Evolutionary conservation across 805 yeast genomes (phyloP), one percentile per base, ranked within the genome.

Genomic region (baker's yeast (Saccharomyces cerevisiae)): DNA sequence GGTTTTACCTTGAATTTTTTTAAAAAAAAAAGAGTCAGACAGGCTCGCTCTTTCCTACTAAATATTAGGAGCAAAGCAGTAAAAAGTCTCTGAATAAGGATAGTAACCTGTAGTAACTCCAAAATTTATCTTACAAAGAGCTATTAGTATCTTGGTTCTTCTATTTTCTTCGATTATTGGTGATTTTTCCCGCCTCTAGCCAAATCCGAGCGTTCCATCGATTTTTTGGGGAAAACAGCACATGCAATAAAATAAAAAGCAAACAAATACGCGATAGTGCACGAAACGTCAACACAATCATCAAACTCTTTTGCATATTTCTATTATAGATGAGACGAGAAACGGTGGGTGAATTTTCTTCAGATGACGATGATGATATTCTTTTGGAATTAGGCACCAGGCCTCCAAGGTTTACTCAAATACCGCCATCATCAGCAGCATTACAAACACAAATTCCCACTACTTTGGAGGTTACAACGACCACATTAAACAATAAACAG

Each of bases 371-470:
- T 28, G 82, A 77, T 48, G 77, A 71, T 59, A 68, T 73, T 43
- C 64, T 83, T 29, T 65, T 79, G 47, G 79, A 79, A n/a, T 68
- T 84, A 11, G 77, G 78, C 6, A 64, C 69, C 28, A 72, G 69
- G 50, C 78, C 78, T 0, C 71, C 70, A 41, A 66, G 57, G 24
- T 47, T 48, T 41, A 50, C 57, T 28, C 59, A 53, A n/a, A 43
- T 30, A 6, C 26, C 46, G 10, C n/a, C 50, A 24, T 48, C 48
- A 28, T 36, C 43, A 36, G 22, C 36, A 50, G 47, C 31, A 32
- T 53, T 22, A 30, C 53, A 29, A 49, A 50, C 22, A 28, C 54
- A 11, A n/a, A 9, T 36, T 9, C 43, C 43, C n/a, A 41, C 29
- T 26, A 1, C 52, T 51, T n/a, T 22, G 27, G 31, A 41, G n/a